Conservation (phyloP, 306 rosid genomes). For the Coriaria nepalensis region DNA sequence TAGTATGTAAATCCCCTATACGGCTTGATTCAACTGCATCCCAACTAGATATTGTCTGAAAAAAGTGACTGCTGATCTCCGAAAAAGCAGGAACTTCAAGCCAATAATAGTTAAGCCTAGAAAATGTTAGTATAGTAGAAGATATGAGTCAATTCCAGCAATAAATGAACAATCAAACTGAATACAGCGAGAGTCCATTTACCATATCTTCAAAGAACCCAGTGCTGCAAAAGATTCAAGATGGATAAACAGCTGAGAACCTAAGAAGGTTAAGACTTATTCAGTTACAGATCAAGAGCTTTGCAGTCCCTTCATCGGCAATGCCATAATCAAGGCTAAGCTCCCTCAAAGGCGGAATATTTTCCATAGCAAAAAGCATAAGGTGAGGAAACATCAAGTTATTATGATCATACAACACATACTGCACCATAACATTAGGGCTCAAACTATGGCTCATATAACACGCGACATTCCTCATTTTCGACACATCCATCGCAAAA, state of each 20-base stretch:
- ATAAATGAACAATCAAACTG: too few species aligned
- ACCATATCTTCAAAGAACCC: slow-evolving; percentile 10
- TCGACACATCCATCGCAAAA: slow-evolving; percentile 85
- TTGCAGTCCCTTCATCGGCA: slow-evolving; percentile 56
- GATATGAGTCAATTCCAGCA: too few species aligned
- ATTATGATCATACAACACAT: slow-evolving; percentile 73
- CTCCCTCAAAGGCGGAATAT: slow-evolving; percentile 96
- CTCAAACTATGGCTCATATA: slow-evolving; percentile 72
- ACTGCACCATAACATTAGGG: slow-evolving; percentile 84
- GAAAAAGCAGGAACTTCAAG: too few species aligned
- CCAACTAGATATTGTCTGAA: too few species aligned
- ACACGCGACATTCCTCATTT: slow-evolving; percentile 94
- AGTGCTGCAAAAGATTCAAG: slow-evolving; percentile 23
- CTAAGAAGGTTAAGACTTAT: neutral
- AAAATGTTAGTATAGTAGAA: too few species aligned
- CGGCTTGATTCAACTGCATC: too few species aligned
- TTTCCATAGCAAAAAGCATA: slow-evolving; percentile 93
- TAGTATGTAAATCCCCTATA: too few species aligned
- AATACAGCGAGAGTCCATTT: too few species aligned
- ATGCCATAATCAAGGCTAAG: slow-evolving; percentile 94
- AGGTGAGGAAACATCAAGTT: slow-evolving; percentile 85
- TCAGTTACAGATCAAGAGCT: slow-evolving; percentile 70
- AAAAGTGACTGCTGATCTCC: too few species aligned
- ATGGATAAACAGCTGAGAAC: slow-evolving; percentile 17
- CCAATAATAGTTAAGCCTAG: too few species aligned